Conservation (phyloP, 495 filamentous ascomycete species). For the Aeminium ludgeri region DNA sequence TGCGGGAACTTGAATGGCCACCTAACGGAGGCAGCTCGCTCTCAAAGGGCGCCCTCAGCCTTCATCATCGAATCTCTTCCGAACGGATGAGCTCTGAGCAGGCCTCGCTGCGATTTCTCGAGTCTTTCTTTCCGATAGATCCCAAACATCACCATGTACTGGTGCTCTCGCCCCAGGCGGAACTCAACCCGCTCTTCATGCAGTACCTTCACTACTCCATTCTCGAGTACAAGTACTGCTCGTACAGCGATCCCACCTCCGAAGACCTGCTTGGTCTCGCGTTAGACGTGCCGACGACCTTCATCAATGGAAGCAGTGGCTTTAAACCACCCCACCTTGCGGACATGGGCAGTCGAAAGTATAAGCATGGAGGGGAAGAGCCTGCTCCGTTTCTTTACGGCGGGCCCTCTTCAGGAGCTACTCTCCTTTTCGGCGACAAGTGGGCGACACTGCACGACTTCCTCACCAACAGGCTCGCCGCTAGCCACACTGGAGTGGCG, state of each 20-base stretch:
- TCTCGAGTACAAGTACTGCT: conserved; percentile 58
- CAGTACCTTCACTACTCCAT: conserved; percentile 65
- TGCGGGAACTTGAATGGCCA: conserved; percentile 49
- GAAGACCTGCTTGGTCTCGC: conserved; percentile 53
- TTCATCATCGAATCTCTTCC: conserved; percentile 53
- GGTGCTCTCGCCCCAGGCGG: conserved; percentile 55
- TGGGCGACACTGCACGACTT: conserved; percentile 71
- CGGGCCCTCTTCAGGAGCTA: conserved; percentile 61
- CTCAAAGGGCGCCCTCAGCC: conserved; percentile 32
- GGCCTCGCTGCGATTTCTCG: conserved; percentile 52
- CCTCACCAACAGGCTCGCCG: conserved; percentile 38
- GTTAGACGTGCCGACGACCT: conserved; percentile 50
- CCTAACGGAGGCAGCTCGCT: conserved; percentile 22
- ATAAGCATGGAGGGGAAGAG: too few relatives aligned
- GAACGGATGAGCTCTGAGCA: conserved; percentile 39
- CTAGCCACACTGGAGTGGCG: conserved; percentile 15
- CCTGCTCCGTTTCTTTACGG: conserved; percentile 60
- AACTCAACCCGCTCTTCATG: conserved; percentile 58
- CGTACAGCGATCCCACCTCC: conserved; percentile 22
- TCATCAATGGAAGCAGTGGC: conserved; percentile 36
- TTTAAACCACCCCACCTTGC: conserved; percentile 35
- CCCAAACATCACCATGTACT: conserved; percentile 50
- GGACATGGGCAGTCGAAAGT: conserved; percentile 19
- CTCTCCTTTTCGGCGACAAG: conserved; percentile 63
- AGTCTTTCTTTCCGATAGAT: conserved; percentile 63